These are phyloP conservation scores for Austroboletus novae-zelandiae DNA, from an alignment of 1,284 basidiomycete genomes.

Conservation along the genomic window DNA sequence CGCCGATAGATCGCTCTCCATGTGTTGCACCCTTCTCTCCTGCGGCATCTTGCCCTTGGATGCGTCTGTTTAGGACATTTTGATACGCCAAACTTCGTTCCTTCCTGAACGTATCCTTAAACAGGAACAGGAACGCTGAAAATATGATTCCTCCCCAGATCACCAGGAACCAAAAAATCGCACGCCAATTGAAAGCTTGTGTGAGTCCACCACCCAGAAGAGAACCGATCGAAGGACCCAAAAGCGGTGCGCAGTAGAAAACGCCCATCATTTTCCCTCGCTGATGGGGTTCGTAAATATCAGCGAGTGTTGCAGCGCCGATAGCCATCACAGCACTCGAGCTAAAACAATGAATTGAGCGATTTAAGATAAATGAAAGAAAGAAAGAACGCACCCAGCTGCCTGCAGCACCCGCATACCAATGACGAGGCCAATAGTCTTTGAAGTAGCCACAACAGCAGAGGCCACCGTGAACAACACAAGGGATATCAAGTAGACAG, in stretches of 20 bases:
- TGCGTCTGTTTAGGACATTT: conserved; percentile 43
- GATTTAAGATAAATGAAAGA: neutral
- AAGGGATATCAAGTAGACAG: conserved; percentile 65
- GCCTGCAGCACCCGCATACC: conserved; percentile 72
- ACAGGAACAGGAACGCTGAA: conserved; percentile 61
- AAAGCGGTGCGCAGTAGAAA: conserved; percentile 66
- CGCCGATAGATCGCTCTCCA: conserved; percentile 7
- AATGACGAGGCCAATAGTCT: conserved; percentile 67
- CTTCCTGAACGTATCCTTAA: conserved; percentile 81
- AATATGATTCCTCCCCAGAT: conserved; percentile 61
- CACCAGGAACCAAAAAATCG: conserved; percentile 80
- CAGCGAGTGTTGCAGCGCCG: conserved; percentile 80
- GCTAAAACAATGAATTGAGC: conserved; percentile 35
- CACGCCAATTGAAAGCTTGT: conserved; percentile 71
- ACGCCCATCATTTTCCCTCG: conserved; percentile 80
- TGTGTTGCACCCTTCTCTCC: conserved; percentile 8
- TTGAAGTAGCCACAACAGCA: conserved; percentile 60
- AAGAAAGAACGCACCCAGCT: conserved; percentile 43
- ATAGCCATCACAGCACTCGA: conserved; percentile 75
- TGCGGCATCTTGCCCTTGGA: neutral
- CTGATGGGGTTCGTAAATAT: conserved; percentile 78
- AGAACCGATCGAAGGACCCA: conserved; percentile 68
- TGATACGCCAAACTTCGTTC: conserved; percentile 79
- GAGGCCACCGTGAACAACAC: conserved; percentile 63
- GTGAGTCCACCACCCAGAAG: conserved; percentile 72